Conservation (phyloP, 1,139 yeast species). For the Zygosaccharomyces sapae region DNA sequence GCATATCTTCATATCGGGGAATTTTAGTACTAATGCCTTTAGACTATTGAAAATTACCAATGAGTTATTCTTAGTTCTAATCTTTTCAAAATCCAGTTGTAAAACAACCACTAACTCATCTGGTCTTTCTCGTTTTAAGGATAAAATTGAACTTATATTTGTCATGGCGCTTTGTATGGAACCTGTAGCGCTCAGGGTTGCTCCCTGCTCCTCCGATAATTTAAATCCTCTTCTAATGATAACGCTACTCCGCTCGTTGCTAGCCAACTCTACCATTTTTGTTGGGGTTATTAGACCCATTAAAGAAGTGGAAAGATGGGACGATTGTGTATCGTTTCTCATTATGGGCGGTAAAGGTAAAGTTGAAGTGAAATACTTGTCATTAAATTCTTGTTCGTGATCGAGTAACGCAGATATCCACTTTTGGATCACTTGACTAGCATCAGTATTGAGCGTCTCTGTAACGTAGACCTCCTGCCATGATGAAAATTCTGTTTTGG, state of each 20-base stretch:
- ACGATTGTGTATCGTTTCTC: slow-evolving; percentile 9
- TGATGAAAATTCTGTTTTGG: background rate
- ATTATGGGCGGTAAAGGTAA: slow-evolving; percentile 26
- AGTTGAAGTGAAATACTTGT: slow-evolving; percentile 28
- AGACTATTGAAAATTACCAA: slow-evolving; percentile 24
- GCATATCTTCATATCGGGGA: slow-evolving; percentile 18
- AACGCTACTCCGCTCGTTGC: slow-evolving; percentile 19
- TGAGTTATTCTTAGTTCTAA: slow-evolving; percentile 15
- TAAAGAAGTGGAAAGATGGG: slow-evolving; percentile 15
- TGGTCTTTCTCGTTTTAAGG: slow-evolving; percentile 30
- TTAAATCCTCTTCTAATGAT: slow-evolving; percentile 25
- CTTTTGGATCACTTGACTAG: slow-evolving; percentile 31
- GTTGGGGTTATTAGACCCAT: slow-evolving; percentile 18
- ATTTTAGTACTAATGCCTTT: slow-evolving; percentile 26
- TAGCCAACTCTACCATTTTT: slow-evolving; percentile 21
- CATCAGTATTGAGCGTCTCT: slow-evolving; percentile 17
- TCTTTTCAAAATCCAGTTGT: slow-evolving; percentile 27
- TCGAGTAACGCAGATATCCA: slow-evolving; percentile 35
- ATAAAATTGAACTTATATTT: slow-evolving; percentile 29
- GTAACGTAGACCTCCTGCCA: slow-evolving; percentile 17
- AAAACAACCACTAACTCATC: slow-evolving; percentile 27
- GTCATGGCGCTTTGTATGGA: slow-evolving; percentile 24
- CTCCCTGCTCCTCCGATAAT: slow-evolving; percentile 6
- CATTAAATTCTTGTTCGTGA: slow-evolving; percentile 22
- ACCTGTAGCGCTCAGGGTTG: slow-evolving; percentile 7